Conservation (phyloP, 352 stramenopile species). For the Phytophthora pisi region DNA sequence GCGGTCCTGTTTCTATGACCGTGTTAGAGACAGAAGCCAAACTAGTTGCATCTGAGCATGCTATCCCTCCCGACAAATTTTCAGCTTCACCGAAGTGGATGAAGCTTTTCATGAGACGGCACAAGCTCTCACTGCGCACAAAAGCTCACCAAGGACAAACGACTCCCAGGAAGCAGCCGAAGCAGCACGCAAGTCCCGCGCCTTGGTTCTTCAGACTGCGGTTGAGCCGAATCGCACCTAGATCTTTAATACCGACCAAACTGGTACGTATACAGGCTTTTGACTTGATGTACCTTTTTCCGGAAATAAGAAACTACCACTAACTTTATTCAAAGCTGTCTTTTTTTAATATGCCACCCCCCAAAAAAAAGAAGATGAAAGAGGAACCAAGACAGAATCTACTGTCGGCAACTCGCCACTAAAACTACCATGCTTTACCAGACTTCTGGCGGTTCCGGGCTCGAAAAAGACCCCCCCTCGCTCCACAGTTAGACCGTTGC, state of each 20-base stretch:
- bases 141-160: constrained; percentile 16
- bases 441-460: no score
- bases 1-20: background rate
- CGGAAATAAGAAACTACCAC: background rate
- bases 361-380: background rate
- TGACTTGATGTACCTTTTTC: background rate
- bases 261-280: constrained; percentile 8
- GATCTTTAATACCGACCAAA: constrained; percentile 15
- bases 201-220: constrained; percentile 1
- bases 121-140: constrained; percentile 13
- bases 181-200: constrained; percentile 1
- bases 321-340: constrained; percentile 1
- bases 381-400: no score
- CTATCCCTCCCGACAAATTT: no score
- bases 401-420: no score
- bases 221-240: constrained; percentile 15
- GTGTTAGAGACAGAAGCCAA: constrained; percentile 13
- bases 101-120: constrained; percentile 11
- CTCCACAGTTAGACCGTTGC: no score
- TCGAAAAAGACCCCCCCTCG: no score
- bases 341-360: background rate
- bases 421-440: no score
- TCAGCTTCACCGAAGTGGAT: no score
- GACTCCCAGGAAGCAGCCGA: constrained; percentile 15
- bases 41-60: constrained; percentile 1